Evolutionary conservation across 2,329 filamentous ascomycete genomes (phyloP).

Genomic region (Dactylellina sp.): DNA sequence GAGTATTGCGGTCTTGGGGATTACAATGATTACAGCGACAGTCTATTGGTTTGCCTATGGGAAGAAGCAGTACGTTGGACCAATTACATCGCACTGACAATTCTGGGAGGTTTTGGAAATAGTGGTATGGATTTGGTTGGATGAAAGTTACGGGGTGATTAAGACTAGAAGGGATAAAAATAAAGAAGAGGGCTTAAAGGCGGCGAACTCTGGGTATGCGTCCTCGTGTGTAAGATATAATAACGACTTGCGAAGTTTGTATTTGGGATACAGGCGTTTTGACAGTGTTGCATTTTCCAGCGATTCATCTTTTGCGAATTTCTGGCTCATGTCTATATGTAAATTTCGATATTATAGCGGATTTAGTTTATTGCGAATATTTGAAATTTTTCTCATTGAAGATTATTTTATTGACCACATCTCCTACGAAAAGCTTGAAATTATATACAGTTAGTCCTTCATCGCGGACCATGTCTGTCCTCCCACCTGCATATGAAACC

Average conservation of each 20-base stretch:
- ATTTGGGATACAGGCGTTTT: conserved; percentile 32
- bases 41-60: conserved; percentile 52
- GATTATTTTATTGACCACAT: background rate
- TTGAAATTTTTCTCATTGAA: conserved; percentile 9
- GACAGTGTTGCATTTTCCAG: conserved; percentile 19
- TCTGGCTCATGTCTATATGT: conserved; percentile 15
- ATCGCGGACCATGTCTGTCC: background rate
- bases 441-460: conserved; percentile 2
- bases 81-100: conserved; percentile 51
- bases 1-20: conserved; percentile 47
- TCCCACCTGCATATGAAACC: background rate
- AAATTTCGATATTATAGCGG: conserved; percentile 3
- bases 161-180: background rate
- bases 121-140: conserved; percentile 4
- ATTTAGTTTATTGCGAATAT: background rate
- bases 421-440: background rate
- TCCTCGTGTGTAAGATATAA: conserved; percentile 13
- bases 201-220: background rate
- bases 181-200: too few relatives aligned
- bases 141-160: background rate
- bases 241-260: conserved; percentile 31
- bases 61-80: conserved; percentile 50
- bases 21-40: conserved; percentile 46
- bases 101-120: conserved; percentile 2
- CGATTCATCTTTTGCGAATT: conserved; percentile 19